Base-by-base conservation (phyloP, 164 flowering plant species). In the Vitis amurensis region DNA sequence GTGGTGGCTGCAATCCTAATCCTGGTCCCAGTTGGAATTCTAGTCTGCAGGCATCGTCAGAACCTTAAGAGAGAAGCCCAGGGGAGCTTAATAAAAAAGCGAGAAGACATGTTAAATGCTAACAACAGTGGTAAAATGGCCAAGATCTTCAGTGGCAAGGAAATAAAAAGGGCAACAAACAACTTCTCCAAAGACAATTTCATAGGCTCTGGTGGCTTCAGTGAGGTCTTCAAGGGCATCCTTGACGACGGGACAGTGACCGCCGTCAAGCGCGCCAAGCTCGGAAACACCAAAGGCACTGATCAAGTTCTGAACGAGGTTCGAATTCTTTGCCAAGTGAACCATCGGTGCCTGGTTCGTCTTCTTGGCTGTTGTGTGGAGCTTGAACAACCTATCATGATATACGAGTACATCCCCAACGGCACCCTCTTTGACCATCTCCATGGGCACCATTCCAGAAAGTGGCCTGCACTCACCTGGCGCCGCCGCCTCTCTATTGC, bases 261-360 rank as follows among this genome's bases (percentile, higher is more conserved):
- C 11, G 85, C 85, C 13, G 73, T 79, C 76, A 82, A 82, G 57
- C 74, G 83, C 0, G 78, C 85, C 67, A 82, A 82, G 79, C 72
- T 68, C 1, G 82, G 82, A 1, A 79, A 67, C 79, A 77, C 82
- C 52, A 79, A 79, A 30, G 81, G 82, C 16, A 68, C 71, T 0
- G 81, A 75, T 51, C 83, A 77, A 63, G 69, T 82, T 61, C 75
- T 79, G 4, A 82, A 82, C 55, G 83, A 82, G 70, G 85, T 82
- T n/a, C 73, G 81, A 59, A 82, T 82, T 63, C 85, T 82, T 9
- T 81, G 84, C 70, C 84, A 82, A 56, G 83, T 82, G 13, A 82
- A 79, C 75, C 85, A 82, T 27, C 55, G 79, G 44, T 68, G 73
- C 70, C 72, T 79, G 3, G 85, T 79, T 1, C 69, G 74, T 19